Base-by-base conservation (phyloP, 495 filamentous ascomycete species). In the Neurospora discreta region DNA sequence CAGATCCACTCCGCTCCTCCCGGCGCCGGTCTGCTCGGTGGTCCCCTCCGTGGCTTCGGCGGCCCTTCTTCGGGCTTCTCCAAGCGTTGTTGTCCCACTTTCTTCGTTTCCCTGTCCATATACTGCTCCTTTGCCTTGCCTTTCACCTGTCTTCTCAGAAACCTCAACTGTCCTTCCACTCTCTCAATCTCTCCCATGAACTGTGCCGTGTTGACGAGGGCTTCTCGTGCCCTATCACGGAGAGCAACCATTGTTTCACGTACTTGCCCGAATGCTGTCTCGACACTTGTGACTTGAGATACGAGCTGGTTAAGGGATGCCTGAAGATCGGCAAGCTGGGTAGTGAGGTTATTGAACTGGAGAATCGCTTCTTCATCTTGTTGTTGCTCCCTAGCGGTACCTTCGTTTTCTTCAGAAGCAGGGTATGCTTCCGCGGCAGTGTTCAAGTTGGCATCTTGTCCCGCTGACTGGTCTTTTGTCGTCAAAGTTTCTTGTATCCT, bases 281-380 rank as follows among this genome's bases (percentile, higher is more conserved):
- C 52, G 15, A 33, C 6, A 9, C 15, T 8, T 0, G 6, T 30
- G 2, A 26, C 52, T 0, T 33, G 15, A 10, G 26, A 60, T 1
- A 60, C 52, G 0, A 60, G 26, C 0, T 18, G 5, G 15, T 33
- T 9, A 2, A 60, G 52, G 3, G 26, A 33, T 1, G 0, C 2
- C 4, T 60, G 3, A 0, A 60, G 26, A 7, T 0, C 0, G 0
- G 2, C 23, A 4, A 60, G 15, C 15, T 60, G 52, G 52, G 2
- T 1, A 0, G 13, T 33, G 0, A 60, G 26, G 15, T 33, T 60
- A 1, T 33, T 16, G 3, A 33, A 60, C 0, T 13, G 26, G 7
- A 33, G 6, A 0, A 0, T 1, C 0, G 15, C 13, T 18, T 60
- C 52, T 0, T 33, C 26, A 6, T 1, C 0, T 0, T 1, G 1